Evolutionary conservation across 768 basidiomycete species (phyloP).

Genomic region (Termitomyces titanicus): DNA sequence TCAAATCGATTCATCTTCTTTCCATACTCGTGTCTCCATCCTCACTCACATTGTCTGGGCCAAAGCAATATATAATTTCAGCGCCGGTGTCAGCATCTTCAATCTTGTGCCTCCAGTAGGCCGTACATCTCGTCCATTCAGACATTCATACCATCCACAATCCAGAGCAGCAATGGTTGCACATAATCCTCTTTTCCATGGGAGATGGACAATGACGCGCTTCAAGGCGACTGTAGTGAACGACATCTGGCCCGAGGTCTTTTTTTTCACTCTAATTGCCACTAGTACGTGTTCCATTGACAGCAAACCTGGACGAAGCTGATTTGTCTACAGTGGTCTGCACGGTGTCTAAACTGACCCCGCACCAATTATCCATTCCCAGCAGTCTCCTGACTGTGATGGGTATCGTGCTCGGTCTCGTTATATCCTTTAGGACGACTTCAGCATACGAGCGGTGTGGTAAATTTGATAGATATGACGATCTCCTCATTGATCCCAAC

Average conservation of each 20-base stretch:
- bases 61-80: no score
- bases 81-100: no score
- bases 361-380: conserved; percentile 43
- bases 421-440: conserved; percentile 69
- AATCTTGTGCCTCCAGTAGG: no score
- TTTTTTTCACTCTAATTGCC: conserved; percentile 57
- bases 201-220: conserved; percentile 43
- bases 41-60: no score
- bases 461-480: background rate
- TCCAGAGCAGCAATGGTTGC: conserved; percentile 32
- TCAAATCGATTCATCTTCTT: conserved; percentile 3
- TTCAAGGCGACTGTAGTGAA: conserved; percentile 59
- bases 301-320: background rate
- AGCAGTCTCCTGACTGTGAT: conserved; percentile 61
- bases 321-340: conserved; percentile 43
- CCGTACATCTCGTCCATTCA: no score
- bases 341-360: conserved; percentile 47
- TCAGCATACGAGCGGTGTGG: conserved; percentile 63
- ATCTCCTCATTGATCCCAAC: background rate
- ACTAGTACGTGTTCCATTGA: conserved; percentile 36
- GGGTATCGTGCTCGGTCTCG: conserved; percentile 71
- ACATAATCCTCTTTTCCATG: conserved; percentile 41
- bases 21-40: no score
- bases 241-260: conserved; percentile 60
- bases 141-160: background rate